phyloP scores from a whole-genome alignment of 2,329 filamentous ascomycete species.

The Ilyonectria mors-panacis region DNA sequence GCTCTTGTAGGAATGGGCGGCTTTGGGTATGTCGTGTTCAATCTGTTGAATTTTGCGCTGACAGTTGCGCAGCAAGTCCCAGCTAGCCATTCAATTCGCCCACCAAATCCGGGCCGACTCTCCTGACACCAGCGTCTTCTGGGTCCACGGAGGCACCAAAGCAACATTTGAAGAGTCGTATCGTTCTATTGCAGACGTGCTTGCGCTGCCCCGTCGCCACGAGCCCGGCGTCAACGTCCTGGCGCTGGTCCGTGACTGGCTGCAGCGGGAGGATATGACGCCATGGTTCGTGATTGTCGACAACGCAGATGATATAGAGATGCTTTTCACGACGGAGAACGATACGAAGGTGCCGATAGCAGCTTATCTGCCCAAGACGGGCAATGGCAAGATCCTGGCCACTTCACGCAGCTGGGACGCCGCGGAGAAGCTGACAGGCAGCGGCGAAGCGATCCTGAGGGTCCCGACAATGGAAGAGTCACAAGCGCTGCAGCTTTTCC shows the following conservation, averaged over 20 bases:
- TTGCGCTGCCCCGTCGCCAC: constrained; percentile 5
- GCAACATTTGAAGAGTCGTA: constrained; percentile 15
- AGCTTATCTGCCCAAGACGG: not conserved
- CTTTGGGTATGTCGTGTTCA: too few relatives aligned
- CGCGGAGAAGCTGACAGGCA: not conserved
- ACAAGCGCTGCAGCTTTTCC: not conserved
- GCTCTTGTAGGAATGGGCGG: too few relatives aligned
- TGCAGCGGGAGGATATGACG: constrained; percentile 4
- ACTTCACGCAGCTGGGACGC: constrained; percentile 3
- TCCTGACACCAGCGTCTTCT: constrained; percentile 10
- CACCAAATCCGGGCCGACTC: not conserved
- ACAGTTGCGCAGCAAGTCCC: constrained; percentile 7
- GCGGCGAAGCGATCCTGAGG: not conserved
- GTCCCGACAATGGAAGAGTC: not conserved
- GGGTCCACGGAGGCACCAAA: constrained; percentile 9
- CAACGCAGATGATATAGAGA: constrained; percentile 9
- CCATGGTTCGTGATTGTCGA: constrained; percentile 15
- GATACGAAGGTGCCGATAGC: not conserved
- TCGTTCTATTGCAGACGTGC: constrained; percentile 6
- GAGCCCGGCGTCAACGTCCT: constrained; percentile 2
- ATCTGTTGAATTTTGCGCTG: too few relatives aligned
- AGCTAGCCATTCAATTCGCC: constrained; percentile 16
- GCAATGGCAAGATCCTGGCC: not conserved
- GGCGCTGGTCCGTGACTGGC: constrained; percentile 12
- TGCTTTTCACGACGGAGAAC: not conserved